Evolutionary conservation across 2,329 filamentous ascomycete genomes (phyloP), one percentile per base, ranked within the genome.

Genomic region (Akanthomyces lecanii): DNA sequence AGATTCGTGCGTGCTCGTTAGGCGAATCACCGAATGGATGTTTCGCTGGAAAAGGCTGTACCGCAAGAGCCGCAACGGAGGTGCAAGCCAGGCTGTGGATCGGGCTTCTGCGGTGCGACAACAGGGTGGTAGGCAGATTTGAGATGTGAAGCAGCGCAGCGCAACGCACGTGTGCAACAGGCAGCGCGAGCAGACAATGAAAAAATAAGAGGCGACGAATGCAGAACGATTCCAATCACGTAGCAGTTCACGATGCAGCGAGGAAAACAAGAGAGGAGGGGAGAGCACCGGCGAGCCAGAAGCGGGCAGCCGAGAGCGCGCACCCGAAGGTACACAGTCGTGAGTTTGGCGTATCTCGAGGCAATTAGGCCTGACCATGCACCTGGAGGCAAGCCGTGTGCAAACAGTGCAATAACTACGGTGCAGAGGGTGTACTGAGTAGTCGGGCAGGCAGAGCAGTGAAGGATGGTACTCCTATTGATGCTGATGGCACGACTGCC

Each of bases 81-180:
- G 14, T 16, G 38, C 38, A 45, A 23, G 12, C 8, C 16, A 33
- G 25, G 16, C 16, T 56, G 54, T 45, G 57, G 36, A 44, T 52
- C 47, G 12, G 47, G 5, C 36, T 36, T 42, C 8, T 44, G 45
- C 57, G 10, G 28, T 50, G 16, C 33, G 23, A 52, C 38, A 42
- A n/a, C 25, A 60, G 47, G 28, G 28, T 36, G 38, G 12, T 38
- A 11, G 45, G 47, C 48, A 51, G 25, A n/a, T 45, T 16, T 8
- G n/a, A 45, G 56, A 50, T 38, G 33, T 14, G 25, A 45, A 53
- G 57, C 47, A 60, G 38, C 28, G 58, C 48, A 53, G 44, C 36
- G n/a, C 38, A 47, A 53, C 45, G 48, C 40, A 61, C 58, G 36
- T 25, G 38, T 52, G 25, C 14, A 33, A 42, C 8, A 25, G 45